Conservation (phyloP, 257 asterid species). For the Fraxinus pennsylvanica region DNA sequence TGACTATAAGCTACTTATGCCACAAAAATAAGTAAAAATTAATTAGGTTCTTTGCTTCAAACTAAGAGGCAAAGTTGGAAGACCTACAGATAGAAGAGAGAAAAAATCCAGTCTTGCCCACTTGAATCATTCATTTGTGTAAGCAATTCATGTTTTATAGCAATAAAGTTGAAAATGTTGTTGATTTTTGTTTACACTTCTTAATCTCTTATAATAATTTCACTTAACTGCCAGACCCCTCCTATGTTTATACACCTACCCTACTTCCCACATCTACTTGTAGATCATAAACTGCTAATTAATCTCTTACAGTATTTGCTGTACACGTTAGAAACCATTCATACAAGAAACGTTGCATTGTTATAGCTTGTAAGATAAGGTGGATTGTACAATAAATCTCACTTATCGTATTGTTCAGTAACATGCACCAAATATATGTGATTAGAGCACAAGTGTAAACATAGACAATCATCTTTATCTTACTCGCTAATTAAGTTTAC, state of each 20-base stretch:
- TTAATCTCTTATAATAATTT: not conserved
- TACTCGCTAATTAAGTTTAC: not conserved
- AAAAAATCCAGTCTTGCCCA: not conserved
- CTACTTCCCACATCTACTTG: slow-evolving; percentile 1
- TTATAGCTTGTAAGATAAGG: not conserved
- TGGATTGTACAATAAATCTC: no score
- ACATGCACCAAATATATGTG: not conserved
- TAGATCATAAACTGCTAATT: not conserved
- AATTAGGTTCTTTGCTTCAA: not conserved
- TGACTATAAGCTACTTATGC: not conserved
- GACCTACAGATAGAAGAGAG: not conserved
- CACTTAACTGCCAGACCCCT: not conserved
- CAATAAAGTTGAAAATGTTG: slow-evolving; percentile 3
- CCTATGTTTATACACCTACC: not conserved
- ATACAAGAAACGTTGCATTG: not conserved
- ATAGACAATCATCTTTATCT: not conserved
- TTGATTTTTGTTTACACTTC: not conserved
- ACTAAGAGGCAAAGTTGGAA: not conserved
- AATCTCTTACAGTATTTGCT: not conserved
- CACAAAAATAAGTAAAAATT: not conserved
- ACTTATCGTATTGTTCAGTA: no score
- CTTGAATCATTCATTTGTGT: not conserved
- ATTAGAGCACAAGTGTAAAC: no score
- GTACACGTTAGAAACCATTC: not conserved
- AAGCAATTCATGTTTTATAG: not conserved